Conservation (phyloP, 1,284 basidiomycete species). For the Heterobasidion irregulare region DNA sequence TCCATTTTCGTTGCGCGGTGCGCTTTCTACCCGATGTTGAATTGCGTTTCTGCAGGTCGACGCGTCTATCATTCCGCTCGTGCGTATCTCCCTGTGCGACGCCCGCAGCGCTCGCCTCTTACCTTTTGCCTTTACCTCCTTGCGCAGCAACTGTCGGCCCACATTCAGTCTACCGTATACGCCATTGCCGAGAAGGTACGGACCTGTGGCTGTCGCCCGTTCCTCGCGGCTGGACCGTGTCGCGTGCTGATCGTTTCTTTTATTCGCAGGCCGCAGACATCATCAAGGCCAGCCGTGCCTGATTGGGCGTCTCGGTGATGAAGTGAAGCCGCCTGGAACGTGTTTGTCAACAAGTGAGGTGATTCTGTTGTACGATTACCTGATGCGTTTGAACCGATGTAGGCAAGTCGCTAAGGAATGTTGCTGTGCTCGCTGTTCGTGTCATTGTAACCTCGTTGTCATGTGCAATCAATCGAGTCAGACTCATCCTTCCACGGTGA, state of each 20-base stretch:
- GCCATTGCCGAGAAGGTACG: slow-evolving; percentile 8
- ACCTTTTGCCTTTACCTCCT: neutral
- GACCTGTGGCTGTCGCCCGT: neutral
- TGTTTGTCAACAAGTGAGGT: no score
- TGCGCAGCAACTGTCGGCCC: neutral
- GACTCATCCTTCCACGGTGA: no score
- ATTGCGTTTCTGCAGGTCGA: neutral
- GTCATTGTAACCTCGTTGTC: no score
- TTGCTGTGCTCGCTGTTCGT: no score
- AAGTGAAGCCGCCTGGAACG: no score
- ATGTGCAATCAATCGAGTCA: no score
- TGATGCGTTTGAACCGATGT: no score
- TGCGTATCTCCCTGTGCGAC: neutral
- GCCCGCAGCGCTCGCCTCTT: neutral
- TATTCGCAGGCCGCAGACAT: slow-evolving; percentile 8
- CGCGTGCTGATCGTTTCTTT: neutral
- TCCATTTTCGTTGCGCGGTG: neutral
- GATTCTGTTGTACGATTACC: no score
- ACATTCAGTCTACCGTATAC: slow-evolving; percentile 6
- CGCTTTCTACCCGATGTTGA: neutral
- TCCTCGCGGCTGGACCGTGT: neutral
- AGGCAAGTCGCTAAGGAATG: no score
- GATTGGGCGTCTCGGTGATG: no score
- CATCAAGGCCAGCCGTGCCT: neutral
- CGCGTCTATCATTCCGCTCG: slow-evolving; percentile 2